These are phyloP conservation scores for Herpetospermum pedunculosum DNA, from an alignment of 306 rosid genomes.

Conservation along the genomic window DNA sequence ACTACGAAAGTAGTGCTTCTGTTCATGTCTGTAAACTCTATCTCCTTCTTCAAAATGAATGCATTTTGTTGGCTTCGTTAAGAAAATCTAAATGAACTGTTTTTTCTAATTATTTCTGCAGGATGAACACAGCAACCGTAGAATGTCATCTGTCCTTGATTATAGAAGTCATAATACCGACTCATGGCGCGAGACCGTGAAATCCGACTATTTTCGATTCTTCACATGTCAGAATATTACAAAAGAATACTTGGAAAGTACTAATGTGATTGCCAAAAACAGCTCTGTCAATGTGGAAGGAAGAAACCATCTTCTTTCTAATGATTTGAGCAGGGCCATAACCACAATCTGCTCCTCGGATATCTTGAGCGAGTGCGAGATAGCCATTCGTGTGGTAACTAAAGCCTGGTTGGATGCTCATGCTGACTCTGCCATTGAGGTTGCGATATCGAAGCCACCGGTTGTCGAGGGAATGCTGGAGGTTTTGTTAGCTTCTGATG, in stretches of 20 bases:
- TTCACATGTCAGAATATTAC: constrained; percentile 44
- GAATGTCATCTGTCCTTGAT: constrained; percentile 28
- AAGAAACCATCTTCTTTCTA: constrained; percentile 27
- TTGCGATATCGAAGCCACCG: constrained; percentile 36
- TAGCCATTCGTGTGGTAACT: constrained; percentile 42
- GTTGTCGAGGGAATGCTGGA: constrained; percentile 63
- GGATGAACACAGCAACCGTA: constrained; percentile 21
- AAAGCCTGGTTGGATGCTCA: constrained; percentile 64
- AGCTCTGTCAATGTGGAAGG: constrained; percentile 20
- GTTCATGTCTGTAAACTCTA: constrained; percentile 34
- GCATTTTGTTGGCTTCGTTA: constrained; percentile 7
- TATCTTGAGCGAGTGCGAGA: constrained; percentile 45
- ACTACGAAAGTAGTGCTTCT: constrained; percentile 12
- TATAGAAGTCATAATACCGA: constrained; percentile 23
- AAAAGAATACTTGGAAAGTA: constrained; percentile 26
- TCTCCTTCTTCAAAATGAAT: constrained; percentile 6
- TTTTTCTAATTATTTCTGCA: constrained; percentile 17
- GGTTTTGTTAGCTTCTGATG: constrained; percentile 53
- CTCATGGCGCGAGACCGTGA: constrained; percentile 23
- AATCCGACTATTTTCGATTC: constrained; percentile 35
- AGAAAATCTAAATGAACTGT: neutral
- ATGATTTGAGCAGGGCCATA: constrained; percentile 35
- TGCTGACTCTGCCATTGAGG: constrained; percentile 41
- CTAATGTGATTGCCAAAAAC: constrained; percentile 21
- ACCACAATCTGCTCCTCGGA: constrained; percentile 43